Conservation (phyloP, 2,329 filamentous ascomycete species). For the Hypoxylon sp. region DNA sequence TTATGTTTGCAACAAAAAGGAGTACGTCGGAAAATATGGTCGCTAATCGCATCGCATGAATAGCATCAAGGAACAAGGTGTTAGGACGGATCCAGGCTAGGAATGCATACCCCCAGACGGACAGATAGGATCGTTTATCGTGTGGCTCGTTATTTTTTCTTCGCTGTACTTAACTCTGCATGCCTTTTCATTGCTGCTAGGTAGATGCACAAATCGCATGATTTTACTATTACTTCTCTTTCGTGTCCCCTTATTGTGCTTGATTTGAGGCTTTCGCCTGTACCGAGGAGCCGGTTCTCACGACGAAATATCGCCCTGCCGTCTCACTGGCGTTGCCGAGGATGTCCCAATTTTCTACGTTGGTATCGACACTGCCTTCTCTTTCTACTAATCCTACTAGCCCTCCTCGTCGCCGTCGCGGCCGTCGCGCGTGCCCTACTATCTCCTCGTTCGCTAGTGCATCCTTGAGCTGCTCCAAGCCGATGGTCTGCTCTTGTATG, state of each 20-base stretch:
- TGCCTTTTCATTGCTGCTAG: no score
- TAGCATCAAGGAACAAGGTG: no score
- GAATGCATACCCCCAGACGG: no score
- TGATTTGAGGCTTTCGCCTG: no score
- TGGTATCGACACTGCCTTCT: conserved; percentile 50
- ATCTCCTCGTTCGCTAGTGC: conserved; percentile 68
- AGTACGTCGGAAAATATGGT: no score
- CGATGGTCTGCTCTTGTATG: conserved; percentile 65
- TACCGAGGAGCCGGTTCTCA: conserved; percentile 63
- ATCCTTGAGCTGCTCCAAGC: conserved; percentile 63
- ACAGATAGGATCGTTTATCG: no score
- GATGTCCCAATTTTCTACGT: conserved; percentile 74
- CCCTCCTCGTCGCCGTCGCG: conserved; percentile 34
- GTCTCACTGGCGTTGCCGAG: conserved; percentile 71
- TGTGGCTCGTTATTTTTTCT: no score
- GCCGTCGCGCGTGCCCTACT: conserved; percentile 61
- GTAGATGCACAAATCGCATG: no score
- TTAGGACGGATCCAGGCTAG: no score
- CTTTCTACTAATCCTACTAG: background rate
- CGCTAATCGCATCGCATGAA: no score
- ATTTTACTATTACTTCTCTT: conserved; percentile 12
- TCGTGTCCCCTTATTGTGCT: conserved; percentile 10
- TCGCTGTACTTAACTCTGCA: no score
- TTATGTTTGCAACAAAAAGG: no score
- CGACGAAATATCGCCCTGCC: conserved; percentile 79